Base-by-base conservation (phyloP, 345 rosid species). In the Populus tremula region DNA sequence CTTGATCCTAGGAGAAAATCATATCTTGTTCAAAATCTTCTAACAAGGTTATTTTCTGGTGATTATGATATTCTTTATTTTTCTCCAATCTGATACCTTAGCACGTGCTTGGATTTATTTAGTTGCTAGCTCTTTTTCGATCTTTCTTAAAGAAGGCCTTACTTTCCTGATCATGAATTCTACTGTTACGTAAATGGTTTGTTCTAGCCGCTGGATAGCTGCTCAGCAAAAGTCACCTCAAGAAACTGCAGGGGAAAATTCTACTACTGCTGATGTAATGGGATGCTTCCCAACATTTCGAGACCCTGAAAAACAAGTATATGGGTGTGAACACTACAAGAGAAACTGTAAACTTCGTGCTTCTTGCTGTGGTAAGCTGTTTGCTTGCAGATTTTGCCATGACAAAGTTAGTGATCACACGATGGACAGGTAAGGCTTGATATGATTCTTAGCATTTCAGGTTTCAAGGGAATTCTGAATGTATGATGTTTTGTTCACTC, bases 1-100 rank as follows among this genome's bases (percentile, higher is more conserved):
- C 91, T 89, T 81, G 94, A 90, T 82, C 92, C 90, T 69, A 86
- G 92, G 82, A 85, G 94, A 79, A 89, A 90, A 83, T 87, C 89
- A 8, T 89, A 88, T 77, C 91, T 90, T 76, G 91, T 86, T 79
- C 91, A 89, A 81, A 87, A 90, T 78, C 89, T 90, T 45, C 77
- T 90, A 85, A 90, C 92, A 35, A 89, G 94, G 94, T 89, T 79
- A 31, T 86, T 68, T 66, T 63, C 23, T 71, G 70, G 39, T 71
- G 25, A 43, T 43, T 64, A n/a, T 54, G 69, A 39, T 35, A 21
- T 45, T 12, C 62, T 73, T 68, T 72, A 18, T 80, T 43, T 63
- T 5, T 17, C 35, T 47, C 47, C n/a, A 23, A 53, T 80, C n/a
- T 27, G 14, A 61, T 25, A 70, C 31, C 31, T 43, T 70, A 59